A percentile compares a stretch with the other conserved stretches of the same genome.
These are phyloP conservation scores for Aspergillus ostianus DNA, from an alignment of 495 filamentous ascomycete genomes.

Conservation along the genomic window DNA sequence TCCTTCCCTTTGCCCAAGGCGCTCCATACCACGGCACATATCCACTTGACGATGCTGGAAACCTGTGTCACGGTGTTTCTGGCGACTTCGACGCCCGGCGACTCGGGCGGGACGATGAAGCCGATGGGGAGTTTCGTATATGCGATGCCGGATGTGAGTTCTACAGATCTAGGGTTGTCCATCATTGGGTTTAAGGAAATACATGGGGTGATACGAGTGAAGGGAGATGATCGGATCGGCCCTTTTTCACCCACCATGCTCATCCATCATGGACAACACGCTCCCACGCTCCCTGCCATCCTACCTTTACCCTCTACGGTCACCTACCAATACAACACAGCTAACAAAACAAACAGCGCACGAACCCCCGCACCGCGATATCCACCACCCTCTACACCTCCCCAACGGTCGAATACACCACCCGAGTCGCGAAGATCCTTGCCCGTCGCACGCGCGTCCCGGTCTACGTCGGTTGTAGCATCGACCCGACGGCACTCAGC, in stretches of 20 bases:
- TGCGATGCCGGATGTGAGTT: conserved; percentile 80
- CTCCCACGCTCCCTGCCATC: background rate
- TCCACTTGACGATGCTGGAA: conserved; percentile 68
- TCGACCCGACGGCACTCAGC: conserved; percentile 59
- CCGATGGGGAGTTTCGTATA: conserved; percentile 77
- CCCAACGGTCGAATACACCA: conserved; percentile 81
- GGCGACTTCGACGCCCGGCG: conserved; percentile 65
- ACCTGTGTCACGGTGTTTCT: conserved; percentile 73
- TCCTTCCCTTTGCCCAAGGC: conserved; percentile 76
- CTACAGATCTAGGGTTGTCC: background rate
- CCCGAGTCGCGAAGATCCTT: conserved; percentile 77
- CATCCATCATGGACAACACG: background rate
- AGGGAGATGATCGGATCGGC: no score
- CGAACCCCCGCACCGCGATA: conserved; percentile 43
- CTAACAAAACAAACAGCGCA: conserved; percentile 30
- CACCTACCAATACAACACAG: background rate
- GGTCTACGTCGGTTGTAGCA: conserved; percentile 79
- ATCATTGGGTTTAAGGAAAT: background rate
- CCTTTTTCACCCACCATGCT: no score
- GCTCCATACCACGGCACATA: conserved; percentile 73
- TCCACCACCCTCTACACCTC: conserved; percentile 77
- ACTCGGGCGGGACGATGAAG: conserved; percentile 39
- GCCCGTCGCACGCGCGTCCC: conserved; percentile 66
- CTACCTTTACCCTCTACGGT: background rate
- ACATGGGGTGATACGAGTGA: no score